A percentile compares a stretch with the other conserved stretches of the same genome.
Conservation (phyloP, 345 rosid genomes). For the Syzygium aromaticum region DNA sequence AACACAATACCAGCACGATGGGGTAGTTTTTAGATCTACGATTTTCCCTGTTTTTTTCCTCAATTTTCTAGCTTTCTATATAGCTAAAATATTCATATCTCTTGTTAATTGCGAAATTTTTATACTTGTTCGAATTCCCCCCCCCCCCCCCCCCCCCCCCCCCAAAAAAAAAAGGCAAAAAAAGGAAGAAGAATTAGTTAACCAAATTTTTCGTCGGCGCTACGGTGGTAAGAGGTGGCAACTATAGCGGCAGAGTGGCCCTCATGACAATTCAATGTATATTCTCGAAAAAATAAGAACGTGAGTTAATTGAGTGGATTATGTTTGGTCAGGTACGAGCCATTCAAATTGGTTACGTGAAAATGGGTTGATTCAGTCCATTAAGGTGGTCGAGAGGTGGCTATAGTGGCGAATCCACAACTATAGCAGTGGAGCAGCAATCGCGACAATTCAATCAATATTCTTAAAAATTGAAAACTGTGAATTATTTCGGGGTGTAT, state of each 20-base stretch:
- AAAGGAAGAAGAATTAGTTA: too few species aligned
- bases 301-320: accelerated
- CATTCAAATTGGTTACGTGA: background rate
- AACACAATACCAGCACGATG: background rate
- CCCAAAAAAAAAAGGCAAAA: too few species aligned
- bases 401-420: background rate
- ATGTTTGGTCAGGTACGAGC: background rate
- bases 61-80: background rate
- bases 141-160: too few species aligned
- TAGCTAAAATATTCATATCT: background rate
- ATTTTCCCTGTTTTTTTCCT: background rate
- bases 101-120: background rate
- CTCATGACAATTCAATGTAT: background rate
- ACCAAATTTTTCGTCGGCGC: background rate
- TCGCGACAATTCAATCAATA: background rate
- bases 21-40: background rate
- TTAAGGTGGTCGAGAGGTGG: background rate
- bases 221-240: background rate
- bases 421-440: background rate
- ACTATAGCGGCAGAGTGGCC: background rate
- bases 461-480: background rate
- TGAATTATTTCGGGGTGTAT: background rate
- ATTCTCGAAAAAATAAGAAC: background rate
- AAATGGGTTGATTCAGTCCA: background rate
- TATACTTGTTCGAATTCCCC: too few species aligned